These are phyloP conservation scores for Cymodocea nodosa DNA, from an alignment of 116 monocot species.

Conservation along the genomic window DNA sequence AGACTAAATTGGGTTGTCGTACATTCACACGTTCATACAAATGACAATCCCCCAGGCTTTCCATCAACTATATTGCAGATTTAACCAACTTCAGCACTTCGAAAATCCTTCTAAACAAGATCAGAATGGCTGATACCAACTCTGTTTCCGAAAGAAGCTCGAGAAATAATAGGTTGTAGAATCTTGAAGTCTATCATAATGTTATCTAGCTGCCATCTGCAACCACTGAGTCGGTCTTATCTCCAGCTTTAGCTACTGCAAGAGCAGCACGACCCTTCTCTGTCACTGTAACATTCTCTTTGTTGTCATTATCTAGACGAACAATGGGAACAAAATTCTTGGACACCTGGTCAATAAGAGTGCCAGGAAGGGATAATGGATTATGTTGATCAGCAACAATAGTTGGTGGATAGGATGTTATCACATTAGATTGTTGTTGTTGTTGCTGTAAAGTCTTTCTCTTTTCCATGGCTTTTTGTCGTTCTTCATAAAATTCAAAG, in stretches of 20 bases:
- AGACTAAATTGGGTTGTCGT: too few species aligned
- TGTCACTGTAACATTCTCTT: constrained; percentile 1
- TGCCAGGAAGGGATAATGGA: constrained; percentile 13
- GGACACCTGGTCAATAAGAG: constrained; percentile 27
- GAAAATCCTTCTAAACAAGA: neutral
- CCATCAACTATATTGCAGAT: too few species aligned
- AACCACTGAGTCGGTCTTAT: constrained; percentile 5
- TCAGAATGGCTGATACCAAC: neutral
- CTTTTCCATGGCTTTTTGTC: constrained; percentile 74
- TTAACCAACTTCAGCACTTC: neutral
- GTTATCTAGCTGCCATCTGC: constrained; percentile 5
- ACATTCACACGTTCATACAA: too few species aligned
- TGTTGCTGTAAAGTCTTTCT: constrained; percentile 40
- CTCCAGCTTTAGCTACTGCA: constrained; percentile 13
- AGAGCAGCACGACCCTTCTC: constrained; percentile 11
- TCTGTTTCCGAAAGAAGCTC: neutral
- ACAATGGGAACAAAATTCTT: constrained; percentile 41
- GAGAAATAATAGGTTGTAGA: too few species aligned
- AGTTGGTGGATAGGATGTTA: neutral
- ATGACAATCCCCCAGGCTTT: too few species aligned
- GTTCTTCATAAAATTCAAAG: constrained; percentile 77
- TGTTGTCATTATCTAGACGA: constrained; percentile 30
- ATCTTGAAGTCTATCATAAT: neutral
- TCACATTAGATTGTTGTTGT: constrained; percentile 12
- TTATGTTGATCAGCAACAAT: constrained; percentile 1